These are phyloP conservation scores for Basidiobolus meristosporus DNA, from an alignment of 371 early-diverging fungal genomes.

Conservation along the genomic window DNA sequence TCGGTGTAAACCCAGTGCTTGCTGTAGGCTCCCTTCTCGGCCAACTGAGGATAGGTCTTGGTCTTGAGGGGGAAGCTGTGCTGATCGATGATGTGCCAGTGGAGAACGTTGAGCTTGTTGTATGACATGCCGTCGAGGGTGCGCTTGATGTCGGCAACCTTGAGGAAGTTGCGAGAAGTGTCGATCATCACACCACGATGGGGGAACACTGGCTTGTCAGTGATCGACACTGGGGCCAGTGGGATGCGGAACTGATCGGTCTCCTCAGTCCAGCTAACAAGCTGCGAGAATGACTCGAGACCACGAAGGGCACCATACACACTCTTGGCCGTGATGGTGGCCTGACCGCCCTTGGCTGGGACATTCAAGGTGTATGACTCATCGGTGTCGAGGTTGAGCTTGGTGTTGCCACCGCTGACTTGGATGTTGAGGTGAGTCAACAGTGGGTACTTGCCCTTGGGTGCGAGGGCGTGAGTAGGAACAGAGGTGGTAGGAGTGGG, in stretches of 20 bases:
- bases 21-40: constrained; percentile 41
- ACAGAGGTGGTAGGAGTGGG: too few species aligned
- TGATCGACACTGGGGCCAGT: constrained; percentile 31
- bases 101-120: constrained; percentile 68
- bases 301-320: constrained; percentile 60
- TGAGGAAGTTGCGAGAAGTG: constrained; percentile 56
- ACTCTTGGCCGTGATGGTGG: constrained; percentile 34
- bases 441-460: too few species aligned
- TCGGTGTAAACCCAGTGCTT: constrained; percentile 30
- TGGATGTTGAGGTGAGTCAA: too few species aligned
- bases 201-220: constrained; percentile 38
- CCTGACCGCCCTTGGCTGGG: too few species aligned
- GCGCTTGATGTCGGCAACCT: constrained; percentile 29
- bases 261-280: constrained; percentile 18
- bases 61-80: constrained; percentile 56
- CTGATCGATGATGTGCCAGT: constrained; percentile 69
- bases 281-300: constrained; percentile 52
- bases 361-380: constrained; percentile 58
- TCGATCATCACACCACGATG: constrained; percentile 64
- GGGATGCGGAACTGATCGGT: background rate
- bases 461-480: too few species aligned
- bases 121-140: constrained; percentile 55
- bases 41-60: constrained; percentile 31
- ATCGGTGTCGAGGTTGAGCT: too few species aligned
- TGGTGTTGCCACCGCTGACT: too few species aligned